Percentiles rank a stretch among this genome's conserved stretches.
phyloP scores from a whole-genome alignment of 768 basidiomycete genomes.

The Cantharellus cinnabarinus region DNA sequence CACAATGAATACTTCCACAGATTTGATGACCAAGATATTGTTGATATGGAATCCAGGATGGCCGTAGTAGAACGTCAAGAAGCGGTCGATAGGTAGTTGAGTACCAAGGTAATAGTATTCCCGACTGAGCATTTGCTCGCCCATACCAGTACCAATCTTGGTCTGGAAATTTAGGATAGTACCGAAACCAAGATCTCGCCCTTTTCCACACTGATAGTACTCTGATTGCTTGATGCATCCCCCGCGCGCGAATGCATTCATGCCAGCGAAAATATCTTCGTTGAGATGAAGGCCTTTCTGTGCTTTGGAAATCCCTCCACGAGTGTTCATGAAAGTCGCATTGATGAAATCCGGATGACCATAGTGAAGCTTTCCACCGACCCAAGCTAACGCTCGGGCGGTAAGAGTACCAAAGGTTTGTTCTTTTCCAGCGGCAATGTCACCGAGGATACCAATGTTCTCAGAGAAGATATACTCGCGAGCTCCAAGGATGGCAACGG shows the following conservation, averaged over 20 bases:
- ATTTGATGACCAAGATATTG: slow-evolving; percentile 96
- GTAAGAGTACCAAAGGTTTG: slow-evolving; percentile 97
- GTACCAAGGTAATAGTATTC: slow-evolving; percentile 99
- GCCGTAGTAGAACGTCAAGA: slow-evolving; percentile 98
- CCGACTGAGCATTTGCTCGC: slow-evolving; percentile 96
- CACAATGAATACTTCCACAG: slow-evolving; percentile 86
- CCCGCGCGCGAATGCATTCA: slow-evolving; percentile 94
- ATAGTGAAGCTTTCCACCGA: slow-evolving; percentile 96
- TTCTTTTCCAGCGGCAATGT: slow-evolving; percentile 96
- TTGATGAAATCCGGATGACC: slow-evolving; percentile 99
- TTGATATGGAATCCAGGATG: slow-evolving; percentile 99
- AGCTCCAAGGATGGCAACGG: slow-evolving; percentile 94
- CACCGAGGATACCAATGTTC: slow-evolving; percentile 97
- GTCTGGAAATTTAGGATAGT: slow-evolving; percentile 99
- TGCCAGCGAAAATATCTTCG: slow-evolving; percentile 99
- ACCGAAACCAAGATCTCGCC: slow-evolving; percentile 94
- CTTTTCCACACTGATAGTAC: slow-evolving; percentile 98
- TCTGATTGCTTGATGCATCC: slow-evolving; percentile 98
- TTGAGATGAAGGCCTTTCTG: slow-evolving; percentile 98
- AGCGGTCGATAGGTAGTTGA: slow-evolving; percentile 91
- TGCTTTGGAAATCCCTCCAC: slow-evolving; percentile 95
- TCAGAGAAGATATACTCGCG: slow-evolving; percentile 99
- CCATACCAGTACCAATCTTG: slow-evolving; percentile 99
- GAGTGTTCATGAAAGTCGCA: slow-evolving; percentile 92
- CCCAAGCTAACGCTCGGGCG: slow-evolving; percentile 91